phyloP scores from a whole-genome alignment of 768 basidiomycete species.

The Gymnopilus dilepis region DNA sequence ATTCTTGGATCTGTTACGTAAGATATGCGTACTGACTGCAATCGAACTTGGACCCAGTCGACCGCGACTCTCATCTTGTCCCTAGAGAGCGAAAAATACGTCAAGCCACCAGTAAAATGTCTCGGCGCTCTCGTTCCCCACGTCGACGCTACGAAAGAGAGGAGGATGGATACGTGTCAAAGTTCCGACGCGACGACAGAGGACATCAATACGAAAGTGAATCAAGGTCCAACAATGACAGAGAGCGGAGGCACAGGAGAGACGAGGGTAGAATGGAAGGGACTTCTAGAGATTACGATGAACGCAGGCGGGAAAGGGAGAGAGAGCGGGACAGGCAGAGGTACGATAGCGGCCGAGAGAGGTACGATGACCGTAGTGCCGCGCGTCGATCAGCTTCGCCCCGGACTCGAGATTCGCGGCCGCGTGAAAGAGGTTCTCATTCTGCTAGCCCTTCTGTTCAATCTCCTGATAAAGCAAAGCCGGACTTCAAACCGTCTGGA shows the following conservation, averaged over 20 bases:
- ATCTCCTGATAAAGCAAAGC: slow-evolving; percentile 65
- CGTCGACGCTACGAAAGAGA: slow-evolving; percentile 6
- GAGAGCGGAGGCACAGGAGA: not conserved
- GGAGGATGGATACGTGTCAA: slow-evolving; percentile 18
- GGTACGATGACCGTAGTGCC: slow-evolving; percentile 34
- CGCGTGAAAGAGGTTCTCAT: slow-evolving; percentile 44
- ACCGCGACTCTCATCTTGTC: too few relatives aligned
- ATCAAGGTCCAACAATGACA: slow-evolving; percentile 4
- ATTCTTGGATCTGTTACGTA: not conserved
- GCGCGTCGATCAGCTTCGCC: slow-evolving; percentile 68
- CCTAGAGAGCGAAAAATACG: too few relatives aligned
- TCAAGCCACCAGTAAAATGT: slow-evolving; percentile 27
- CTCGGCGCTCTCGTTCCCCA: slow-evolving; percentile 28
- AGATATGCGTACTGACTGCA: too few relatives aligned
- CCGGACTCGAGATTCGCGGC: slow-evolving; percentile 45
- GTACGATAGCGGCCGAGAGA: slow-evolving; percentile 38
- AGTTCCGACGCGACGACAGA: slow-evolving; percentile 9
- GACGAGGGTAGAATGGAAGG: slow-evolving; percentile 13
- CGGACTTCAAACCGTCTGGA: slow-evolving; percentile 89
- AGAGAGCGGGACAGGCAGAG: slow-evolving; percentile 49
- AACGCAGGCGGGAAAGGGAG: slow-evolving; percentile 48
- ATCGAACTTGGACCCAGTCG: too few relatives aligned
- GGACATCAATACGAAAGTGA: slow-evolving; percentile 4
- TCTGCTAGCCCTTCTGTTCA: slow-evolving; percentile 50
- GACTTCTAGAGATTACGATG: slow-evolving; percentile 32